Evolutionary conservation across 139 green algal genomes (phyloP).

Genomic region (Zygnema cylindricum): DNA sequence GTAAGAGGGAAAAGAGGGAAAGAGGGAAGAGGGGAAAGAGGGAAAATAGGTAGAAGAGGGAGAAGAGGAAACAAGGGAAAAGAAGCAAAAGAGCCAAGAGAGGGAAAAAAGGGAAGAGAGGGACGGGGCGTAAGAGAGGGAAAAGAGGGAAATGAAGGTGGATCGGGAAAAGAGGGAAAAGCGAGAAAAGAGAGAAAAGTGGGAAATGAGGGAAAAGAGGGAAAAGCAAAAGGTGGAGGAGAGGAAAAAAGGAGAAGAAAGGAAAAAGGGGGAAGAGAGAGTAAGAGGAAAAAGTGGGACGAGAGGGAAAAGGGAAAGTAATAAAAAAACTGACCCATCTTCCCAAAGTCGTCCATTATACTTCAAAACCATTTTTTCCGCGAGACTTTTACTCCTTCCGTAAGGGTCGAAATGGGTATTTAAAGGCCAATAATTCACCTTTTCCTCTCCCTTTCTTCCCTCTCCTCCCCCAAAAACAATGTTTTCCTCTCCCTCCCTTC

Average conservation of each 20-base stretch:
- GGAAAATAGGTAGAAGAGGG: no score
- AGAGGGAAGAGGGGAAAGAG: not conserved
- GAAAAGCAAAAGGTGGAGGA: not conserved
- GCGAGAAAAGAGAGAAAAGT: not conserved
- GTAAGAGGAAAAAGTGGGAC: not conserved
- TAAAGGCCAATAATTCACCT: not conserved
- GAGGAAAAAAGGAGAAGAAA: not conserved
- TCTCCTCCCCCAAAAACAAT: not conserved
- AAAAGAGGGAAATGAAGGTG: not conserved
- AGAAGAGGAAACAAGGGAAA: no score
- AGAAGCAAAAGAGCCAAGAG: no score
- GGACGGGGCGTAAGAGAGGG: not conserved
- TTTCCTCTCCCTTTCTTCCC: not conserved
- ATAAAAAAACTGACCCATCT: not conserved
- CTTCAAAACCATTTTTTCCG: slow-evolving; percentile 13
- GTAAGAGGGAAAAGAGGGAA: no score
- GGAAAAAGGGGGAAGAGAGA: not conserved
- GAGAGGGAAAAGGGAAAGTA: not conserved
- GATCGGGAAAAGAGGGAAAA: not conserved
- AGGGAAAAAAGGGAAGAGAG: not conserved
- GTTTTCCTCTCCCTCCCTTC: not conserved
- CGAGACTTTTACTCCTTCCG: slow-evolving; percentile 2
- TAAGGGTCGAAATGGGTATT: not conserved
- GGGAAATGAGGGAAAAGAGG: not conserved
- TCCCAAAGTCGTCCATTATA: not conserved